Conservation (phyloP, 192 early-diverging fungal genomes). For the Paraglomus brasilianum region DNA sequence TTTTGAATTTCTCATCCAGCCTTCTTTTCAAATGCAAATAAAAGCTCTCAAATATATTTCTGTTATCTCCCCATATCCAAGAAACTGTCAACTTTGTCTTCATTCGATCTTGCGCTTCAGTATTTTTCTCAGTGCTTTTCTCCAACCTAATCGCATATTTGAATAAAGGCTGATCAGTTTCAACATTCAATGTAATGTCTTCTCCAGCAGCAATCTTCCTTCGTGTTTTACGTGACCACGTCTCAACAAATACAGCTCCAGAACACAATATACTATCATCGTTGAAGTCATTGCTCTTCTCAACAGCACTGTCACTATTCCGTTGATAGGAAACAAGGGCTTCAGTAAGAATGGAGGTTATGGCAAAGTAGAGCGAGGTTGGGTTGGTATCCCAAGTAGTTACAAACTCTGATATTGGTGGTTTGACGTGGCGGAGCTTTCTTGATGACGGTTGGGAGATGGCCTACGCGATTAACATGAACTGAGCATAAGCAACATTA, state of each 20-base stretch:
- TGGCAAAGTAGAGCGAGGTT: neutral
- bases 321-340: neutral
- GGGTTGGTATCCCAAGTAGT: too few species aligned
- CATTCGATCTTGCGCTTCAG: neutral
- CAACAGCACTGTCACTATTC: neutral
- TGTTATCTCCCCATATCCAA: constrained; percentile 49
- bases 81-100: constrained; percentile 19
- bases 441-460: constrained; percentile 15
- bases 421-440: constrained; percentile 20
- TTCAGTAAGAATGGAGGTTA: neutral
- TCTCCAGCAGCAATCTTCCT: neutral
- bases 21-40: constrained; percentile 39
- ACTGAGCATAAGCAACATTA: neutral
- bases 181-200: too few species aligned
- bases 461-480: constrained; percentile 2
- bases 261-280: neutral
- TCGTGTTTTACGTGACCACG: constrained; percentile 39
- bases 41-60: constrained; percentile 49
- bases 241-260: constrained; percentile 25
- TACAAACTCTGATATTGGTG: constrained; percentile 32
- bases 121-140: neutral
- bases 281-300: constrained; percentile 11
- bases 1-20: constrained; percentile 17
- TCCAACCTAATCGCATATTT: neutral
- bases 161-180: neutral